Percentiles rank a stretch among this genome's conserved stretches.
Conservation (phyloP, 306 rosid genomes). For the Begonia masoniana region DNA sequence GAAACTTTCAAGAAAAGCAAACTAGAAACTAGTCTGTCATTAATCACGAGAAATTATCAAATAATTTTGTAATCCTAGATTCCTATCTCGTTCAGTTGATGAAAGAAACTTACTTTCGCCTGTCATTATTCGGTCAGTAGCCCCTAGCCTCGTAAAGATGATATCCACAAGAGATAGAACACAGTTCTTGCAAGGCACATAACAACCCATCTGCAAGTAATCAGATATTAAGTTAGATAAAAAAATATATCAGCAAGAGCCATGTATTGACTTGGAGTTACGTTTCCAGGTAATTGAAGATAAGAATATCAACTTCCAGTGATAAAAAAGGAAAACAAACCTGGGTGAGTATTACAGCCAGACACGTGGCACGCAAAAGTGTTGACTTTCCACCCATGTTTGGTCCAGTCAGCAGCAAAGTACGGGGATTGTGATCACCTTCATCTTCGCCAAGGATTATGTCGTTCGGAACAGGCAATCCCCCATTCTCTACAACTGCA, state of each 20-base stretch:
- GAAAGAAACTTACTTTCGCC: constrained; percentile 77
- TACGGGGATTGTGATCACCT: constrained; percentile 41
- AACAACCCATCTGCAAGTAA: constrained; percentile 82
- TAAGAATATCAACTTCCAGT: not conserved
- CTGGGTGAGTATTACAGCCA: constrained; percentile 93
- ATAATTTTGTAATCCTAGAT: too few relatives aligned
- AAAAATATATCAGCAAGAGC: not conserved
- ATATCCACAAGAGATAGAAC: constrained; percentile 70
- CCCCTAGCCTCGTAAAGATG: constrained; percentile 92
- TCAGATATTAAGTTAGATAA: constrained; percentile 7
- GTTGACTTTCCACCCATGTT: constrained; percentile 99
- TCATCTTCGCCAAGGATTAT: constrained; percentile 59
- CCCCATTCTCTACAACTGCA: constrained; percentile 70
- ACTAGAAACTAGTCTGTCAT: too few relatives aligned
- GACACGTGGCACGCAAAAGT: constrained; percentile 83
- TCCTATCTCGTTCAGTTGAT: too few relatives aligned
- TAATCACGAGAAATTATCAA: too few relatives aligned
- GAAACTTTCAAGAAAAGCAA: too few relatives aligned
- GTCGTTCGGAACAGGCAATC: constrained; percentile 74
- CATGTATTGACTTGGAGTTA: not conserved
- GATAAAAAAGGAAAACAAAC: constrained; percentile 20
- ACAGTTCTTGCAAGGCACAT: constrained; percentile 74
- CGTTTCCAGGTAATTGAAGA: too few relatives aligned
- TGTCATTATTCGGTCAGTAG: constrained; percentile 92
- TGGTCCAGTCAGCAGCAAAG: constrained; percentile 85